Evolutionary conservation across 2,329 filamentous ascomycete species (phyloP).

Genomic region (Cryphonectria carpinicola): DNA sequence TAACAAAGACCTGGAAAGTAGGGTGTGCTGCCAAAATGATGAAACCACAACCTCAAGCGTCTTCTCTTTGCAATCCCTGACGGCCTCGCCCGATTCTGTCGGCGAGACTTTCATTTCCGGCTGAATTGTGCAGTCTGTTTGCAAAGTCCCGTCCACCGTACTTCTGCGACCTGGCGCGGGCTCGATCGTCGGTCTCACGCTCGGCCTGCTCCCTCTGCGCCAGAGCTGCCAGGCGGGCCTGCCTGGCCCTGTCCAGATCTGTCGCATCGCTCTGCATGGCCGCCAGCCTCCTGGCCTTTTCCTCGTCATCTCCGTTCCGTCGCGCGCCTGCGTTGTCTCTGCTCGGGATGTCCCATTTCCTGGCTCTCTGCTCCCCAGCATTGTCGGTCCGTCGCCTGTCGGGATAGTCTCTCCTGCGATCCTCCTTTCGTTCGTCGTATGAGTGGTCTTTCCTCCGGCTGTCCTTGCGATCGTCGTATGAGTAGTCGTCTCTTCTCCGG

Average conservation of each 20-base stretch:
- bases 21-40: not conserved
- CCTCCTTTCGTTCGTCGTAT: constrained; percentile 29
- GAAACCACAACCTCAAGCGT: constrained; percentile 39
- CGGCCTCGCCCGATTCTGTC: constrained; percentile 56
- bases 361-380: not conserved
- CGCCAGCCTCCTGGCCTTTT: constrained; percentile 68
- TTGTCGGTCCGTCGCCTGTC: constrained; percentile 20
- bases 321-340: constrained; percentile 15
- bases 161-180: constrained; percentile 61
- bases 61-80: constrained; percentile 51
- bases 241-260: constrained; percentile 72
- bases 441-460: constrained; percentile 30
- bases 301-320: constrained; percentile 44
- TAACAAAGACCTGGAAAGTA: not conserved
- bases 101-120: constrained; percentile 54
- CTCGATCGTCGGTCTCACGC: constrained; percentile 68
- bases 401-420: constrained; percentile 25
- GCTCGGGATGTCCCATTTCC: not conserved
- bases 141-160: constrained; percentile 68
- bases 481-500: not conserved
- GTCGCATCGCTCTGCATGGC: constrained; percentile 74
- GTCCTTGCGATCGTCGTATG: constrained; percentile 3
- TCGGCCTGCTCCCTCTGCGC: constrained; percentile 67
- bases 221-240: constrained; percentile 67
- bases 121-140: constrained; percentile 64